These are phyloP conservation scores for Candida multigemmis DNA, from an alignment of 805 yeast genomes.

Conservation along the genomic window DNA sequence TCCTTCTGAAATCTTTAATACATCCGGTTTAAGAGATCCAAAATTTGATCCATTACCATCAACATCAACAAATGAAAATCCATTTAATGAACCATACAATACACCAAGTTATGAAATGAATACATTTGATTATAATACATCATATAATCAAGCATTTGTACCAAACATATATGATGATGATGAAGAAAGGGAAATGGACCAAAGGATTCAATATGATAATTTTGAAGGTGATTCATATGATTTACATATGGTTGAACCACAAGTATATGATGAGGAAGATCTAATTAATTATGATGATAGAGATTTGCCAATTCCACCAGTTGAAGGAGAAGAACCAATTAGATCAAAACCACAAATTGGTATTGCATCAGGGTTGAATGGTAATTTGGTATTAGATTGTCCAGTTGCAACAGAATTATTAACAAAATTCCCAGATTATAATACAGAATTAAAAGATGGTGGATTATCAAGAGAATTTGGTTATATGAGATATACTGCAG, in stretches of 20 bases:
- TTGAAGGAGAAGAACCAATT: conserved; percentile 20
- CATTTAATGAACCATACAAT: too few relatives aligned
- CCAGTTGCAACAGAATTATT: conserved; percentile 37
- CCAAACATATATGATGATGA: conserved; percentile 34
- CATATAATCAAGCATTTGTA: conserved; percentile 30
- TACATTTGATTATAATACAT: conserved; percentile 12
- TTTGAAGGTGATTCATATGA: conserved; percentile 35
- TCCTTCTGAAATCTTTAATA: too few relatives aligned
- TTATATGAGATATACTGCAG: conserved; percentile 55
- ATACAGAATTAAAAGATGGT: conserved; percentile 22
- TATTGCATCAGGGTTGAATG: conserved; percentile 28
- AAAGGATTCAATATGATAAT: conserved; percentile 26
- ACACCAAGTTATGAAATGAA: conserved; percentile 13
- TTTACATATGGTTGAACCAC: conserved; percentile 18
- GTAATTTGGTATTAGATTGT: conserved; percentile 38
- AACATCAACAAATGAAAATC: too few relatives aligned
- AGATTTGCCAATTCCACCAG: conserved; percentile 21
- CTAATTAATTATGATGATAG: conserved; percentile 20
- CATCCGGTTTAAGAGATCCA: too few relatives aligned
- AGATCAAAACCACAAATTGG: conserved; percentile 25
- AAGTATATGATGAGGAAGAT: conserved; percentile 8
- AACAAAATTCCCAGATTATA: conserved; percentile 31
- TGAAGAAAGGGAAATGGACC: conserved; percentile 30
- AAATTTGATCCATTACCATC: too few relatives aligned
- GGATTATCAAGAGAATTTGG: conserved; percentile 46